phyloP scores from a whole-genome alignment of 768 basidiomycete species.

The Lentinula edodes region DNA sequence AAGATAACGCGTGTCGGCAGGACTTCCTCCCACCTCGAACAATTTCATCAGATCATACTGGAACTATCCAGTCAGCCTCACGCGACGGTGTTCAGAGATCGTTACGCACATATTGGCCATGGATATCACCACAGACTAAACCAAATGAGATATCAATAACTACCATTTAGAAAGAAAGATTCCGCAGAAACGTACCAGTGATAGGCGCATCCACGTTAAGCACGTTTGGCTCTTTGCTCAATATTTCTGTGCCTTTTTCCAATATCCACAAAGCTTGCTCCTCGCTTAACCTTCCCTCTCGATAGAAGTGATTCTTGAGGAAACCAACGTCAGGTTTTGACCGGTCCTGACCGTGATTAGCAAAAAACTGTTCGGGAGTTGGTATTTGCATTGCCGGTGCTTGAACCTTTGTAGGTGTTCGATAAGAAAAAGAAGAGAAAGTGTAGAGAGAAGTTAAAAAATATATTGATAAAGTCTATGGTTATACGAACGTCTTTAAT shows the following conservation, averaged over 20 bases:
- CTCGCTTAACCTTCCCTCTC: constrained; percentile 90
- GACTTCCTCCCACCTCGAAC: constrained; percentile 91
- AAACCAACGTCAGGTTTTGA: constrained; percentile 93
- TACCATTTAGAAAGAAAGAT: background rate
- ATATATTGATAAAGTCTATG: background rate
- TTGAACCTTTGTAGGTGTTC: constrained; percentile 64
- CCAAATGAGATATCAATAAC: background rate
- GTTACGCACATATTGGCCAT: constrained; percentile 92
- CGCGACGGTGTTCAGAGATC: background rate
- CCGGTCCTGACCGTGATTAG: constrained; percentile 61
- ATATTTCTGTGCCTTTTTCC: constrained; percentile 76
- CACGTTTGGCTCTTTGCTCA: constrained; percentile 84
- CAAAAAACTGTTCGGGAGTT: constrained; percentile 92
- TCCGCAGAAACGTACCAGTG: constrained; percentile 58
- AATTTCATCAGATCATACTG: constrained; percentile 95
- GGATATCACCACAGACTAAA: constrained; percentile 96
- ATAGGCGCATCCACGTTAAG: constrained; percentile 95
- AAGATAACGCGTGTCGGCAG: constrained; percentile 89
- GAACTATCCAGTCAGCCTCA: constrained; percentile 23
- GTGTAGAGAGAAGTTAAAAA: background rate
- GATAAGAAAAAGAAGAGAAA: background rate
- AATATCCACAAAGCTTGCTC: constrained; percentile 95
- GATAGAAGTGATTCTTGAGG: constrained; percentile 98
- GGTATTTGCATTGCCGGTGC: constrained; percentile 93
- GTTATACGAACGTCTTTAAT: constrained; percentile 81